These are phyloP conservation scores for Agaricus subrufescens DNA, from an alignment of 768 basidiomycete species.

Conservation along the genomic window DNA sequence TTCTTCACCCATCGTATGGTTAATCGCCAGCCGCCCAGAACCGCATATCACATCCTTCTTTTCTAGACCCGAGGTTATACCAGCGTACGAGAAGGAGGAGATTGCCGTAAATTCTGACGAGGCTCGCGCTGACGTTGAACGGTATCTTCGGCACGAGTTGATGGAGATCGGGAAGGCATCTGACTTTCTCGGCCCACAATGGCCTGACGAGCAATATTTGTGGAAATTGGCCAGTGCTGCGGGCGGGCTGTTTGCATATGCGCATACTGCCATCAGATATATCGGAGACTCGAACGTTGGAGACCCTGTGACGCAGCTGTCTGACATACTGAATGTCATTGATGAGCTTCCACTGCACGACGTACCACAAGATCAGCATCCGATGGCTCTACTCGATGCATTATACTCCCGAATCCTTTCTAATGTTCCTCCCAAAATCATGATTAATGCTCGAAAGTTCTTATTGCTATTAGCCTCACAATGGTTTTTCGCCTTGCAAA, in stretches of 20 bases:
- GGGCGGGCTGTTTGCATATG: neutral
- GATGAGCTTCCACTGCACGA: neutral
- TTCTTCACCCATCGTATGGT: no score
- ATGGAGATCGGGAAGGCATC: no score
- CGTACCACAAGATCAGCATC: neutral
- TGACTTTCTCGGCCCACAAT: neutral
- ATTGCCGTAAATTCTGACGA: no score
- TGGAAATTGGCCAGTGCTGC: neutral
- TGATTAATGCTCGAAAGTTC: neutral
- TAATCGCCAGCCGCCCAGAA: no score
- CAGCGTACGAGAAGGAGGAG: no score
- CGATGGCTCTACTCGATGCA: conserved; percentile 5
- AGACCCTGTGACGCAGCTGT: neutral
- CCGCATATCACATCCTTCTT: no score
- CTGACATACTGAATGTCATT: conserved; percentile 1
- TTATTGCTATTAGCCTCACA: neutral
- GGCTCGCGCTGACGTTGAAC: no score
- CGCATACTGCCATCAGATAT: neutral
- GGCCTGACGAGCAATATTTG: neutral
- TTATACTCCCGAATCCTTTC: conserved; percentile 5
- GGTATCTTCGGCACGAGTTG: no score
- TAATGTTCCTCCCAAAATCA: neutral
- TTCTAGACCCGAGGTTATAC: no score
- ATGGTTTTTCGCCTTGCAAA: neutral
- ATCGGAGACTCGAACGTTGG: neutral